These are phyloP conservation scores for Porpolomopsis calyptriformis DNA, from an alignment of 768 basidiomycete species.

Conservation along the genomic window DNA sequence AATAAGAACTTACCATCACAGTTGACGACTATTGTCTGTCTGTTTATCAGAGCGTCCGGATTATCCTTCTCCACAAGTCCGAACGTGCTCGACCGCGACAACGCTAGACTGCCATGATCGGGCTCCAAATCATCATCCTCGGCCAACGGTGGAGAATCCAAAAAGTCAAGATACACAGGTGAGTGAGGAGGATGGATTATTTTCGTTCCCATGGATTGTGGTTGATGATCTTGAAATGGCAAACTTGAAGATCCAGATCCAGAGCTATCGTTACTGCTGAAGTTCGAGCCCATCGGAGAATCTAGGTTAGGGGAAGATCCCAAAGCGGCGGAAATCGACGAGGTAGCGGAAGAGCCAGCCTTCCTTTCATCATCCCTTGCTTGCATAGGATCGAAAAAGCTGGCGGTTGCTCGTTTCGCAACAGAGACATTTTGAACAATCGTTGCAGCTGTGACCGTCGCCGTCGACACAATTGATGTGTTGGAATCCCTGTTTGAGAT, in stretches of 20 bases:
- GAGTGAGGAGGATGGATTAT: background rate
- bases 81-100: constrained; percentile 28
- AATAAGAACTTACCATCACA: constrained; percentile 8
- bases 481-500: constrained; percentile 33
- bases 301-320: constrained; percentile 18
- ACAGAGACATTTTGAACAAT: constrained; percentile 38
- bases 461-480: constrained; percentile 35
- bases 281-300: constrained; percentile 42
- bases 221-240: constrained; percentile 29
- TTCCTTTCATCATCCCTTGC: constrained; percentile 10
- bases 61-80: constrained; percentile 20
- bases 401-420: constrained; percentile 42
- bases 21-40: constrained; percentile 29
- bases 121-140: constrained; percentile 16
- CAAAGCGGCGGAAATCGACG: constrained; percentile 3
- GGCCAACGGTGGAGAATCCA: constrained; percentile 19
- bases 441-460: constrained; percentile 31
- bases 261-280: constrained; percentile 30
- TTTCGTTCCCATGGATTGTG: constrained; percentile 17
- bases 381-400: constrained; percentile 24
- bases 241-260: constrained; percentile 30
- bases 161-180: constrained; percentile 3
- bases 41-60: constrained; percentile 13
- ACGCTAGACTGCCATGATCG: constrained; percentile 15
- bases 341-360: constrained; percentile 2